Evolutionary conservation across 345 rosid species (phyloP).

Genomic region (Lagerstroemia speciosa): DNA sequence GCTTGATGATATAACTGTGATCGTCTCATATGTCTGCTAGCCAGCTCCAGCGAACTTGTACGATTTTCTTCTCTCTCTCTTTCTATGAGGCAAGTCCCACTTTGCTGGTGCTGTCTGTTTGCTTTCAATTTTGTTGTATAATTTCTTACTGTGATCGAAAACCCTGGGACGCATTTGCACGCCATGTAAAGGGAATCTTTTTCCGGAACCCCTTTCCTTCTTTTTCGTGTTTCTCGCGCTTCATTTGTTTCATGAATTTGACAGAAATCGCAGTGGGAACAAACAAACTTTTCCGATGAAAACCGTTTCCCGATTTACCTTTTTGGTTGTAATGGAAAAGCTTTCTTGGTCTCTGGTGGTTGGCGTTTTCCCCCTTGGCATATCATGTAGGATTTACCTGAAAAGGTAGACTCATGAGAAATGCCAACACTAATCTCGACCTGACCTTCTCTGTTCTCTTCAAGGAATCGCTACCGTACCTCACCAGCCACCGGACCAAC

Average conservation of each 20-base stretch:
- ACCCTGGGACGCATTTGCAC: neutral
- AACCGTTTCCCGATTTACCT: neutral
- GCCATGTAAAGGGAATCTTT: neutral
- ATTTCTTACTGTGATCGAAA: neutral
- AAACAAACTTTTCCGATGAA: neutral
- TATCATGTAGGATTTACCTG: no score
- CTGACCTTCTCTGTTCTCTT: no score
- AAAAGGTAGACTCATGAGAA: no score
- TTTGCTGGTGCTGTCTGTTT: neutral
- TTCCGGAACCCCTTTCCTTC: neutral
- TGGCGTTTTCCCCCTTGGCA: no score
- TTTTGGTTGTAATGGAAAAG: no score
- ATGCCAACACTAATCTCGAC: no score
- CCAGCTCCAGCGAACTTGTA: neutral
- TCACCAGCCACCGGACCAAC: no score
- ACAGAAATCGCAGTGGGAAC: neutral
- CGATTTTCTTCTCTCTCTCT: neutral
- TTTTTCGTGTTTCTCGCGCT: neutral
- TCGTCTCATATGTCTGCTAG: constrained; percentile 47
- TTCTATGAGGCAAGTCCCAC: neutral
- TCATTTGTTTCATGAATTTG: neutral
- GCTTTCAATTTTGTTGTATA: neutral
- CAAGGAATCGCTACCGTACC: no score
- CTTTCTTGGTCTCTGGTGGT: no score
- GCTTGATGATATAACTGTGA: constrained; percentile 90